A percentile compares a stretch with the other conserved stretches of the same genome.
These are phyloP conservation scores for Hypomyces rosellus DNA, from an alignment of 2,329 filamentous ascomycete species.

Conservation along the genomic window DNA sequence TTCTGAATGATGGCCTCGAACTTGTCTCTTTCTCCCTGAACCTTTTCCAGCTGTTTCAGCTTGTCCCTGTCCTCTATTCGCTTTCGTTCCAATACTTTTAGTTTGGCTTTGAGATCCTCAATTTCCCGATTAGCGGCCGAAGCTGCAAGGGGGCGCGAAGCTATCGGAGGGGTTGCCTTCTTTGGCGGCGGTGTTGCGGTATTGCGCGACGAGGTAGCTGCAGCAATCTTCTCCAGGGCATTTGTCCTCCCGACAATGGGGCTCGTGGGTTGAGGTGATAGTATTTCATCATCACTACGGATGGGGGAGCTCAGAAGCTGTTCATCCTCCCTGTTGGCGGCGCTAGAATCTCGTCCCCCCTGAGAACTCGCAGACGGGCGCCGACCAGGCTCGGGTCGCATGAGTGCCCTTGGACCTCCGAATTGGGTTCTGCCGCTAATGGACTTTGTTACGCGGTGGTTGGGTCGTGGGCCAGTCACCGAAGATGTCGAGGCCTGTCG, in stretches of 20 bases:
- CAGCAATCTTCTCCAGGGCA: slow-evolving; percentile 46
- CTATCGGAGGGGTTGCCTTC: slow-evolving; percentile 22
- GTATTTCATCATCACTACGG: slow-evolving; percentile 46
- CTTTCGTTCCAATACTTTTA: slow-evolving; percentile 83
- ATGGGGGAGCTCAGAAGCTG: slow-evolving; percentile 35
- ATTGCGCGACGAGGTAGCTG: slow-evolving; percentile 24
- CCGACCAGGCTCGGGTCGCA: slow-evolving; percentile 35
- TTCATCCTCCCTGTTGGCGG: slow-evolving; percentile 28
- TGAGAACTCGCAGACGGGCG: slow-evolving; percentile 42
- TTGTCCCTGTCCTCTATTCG: slow-evolving; percentile 79
- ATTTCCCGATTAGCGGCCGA: slow-evolving; percentile 59
- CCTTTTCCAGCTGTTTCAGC: slow-evolving; percentile 67
- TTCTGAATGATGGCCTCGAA: slow-evolving; percentile 85
- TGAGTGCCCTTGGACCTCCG: slow-evolving; percentile 26
- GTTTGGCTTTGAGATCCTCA: slow-evolving; percentile 82
- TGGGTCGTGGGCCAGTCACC: slow-evolving; percentile 24
- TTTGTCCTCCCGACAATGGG: slow-evolving; percentile 45
- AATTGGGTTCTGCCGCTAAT: slow-evolving; percentile 36
- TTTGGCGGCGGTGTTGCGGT: slow-evolving; percentile 27
- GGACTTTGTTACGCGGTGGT: slow-evolving; percentile 30
- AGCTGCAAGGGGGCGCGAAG: slow-evolving; percentile 34
- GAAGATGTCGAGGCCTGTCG: slow-evolving; percentile 42
- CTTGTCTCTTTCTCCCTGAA: slow-evolving; percentile 70
- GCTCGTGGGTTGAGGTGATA: slow-evolving; percentile 44
- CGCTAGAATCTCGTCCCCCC: slow-evolving; percentile 35